Conservation (phyloP, 352 stramenopile genomes). For the Phytophthora boehmeriae region DNA sequence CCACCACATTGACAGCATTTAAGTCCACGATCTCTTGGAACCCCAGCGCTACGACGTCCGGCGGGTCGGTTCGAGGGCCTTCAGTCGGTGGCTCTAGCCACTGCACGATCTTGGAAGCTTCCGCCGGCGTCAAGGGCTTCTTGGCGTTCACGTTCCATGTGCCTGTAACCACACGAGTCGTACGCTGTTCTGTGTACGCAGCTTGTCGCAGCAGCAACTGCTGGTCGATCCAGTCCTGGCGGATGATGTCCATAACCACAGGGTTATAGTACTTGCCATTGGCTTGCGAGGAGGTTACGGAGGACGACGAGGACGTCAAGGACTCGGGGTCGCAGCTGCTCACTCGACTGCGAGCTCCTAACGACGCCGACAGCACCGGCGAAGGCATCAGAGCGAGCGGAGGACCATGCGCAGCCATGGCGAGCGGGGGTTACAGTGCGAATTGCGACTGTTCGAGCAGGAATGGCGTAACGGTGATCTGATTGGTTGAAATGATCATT, state of each 20-base stretch:
- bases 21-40: slow-evolving; percentile 99
- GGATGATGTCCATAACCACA: slow-evolving; percentile 84
- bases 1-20: slow-evolving; percentile 98
- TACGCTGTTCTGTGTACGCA: slow-evolving; percentile 71
- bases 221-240: slow-evolving; percentile 89
- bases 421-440: slow-evolving; percentile 2
- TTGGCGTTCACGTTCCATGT: slow-evolving; percentile 99
- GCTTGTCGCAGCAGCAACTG: slow-evolving; percentile 64
- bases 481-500: too few species aligned
- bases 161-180: slow-evolving; percentile 71
- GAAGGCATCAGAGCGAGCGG: slow-evolving; percentile 11
- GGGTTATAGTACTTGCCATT: slow-evolving; percentile 84
- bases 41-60: slow-evolving; percentile 75
- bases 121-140: slow-evolving; percentile 84
- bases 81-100: slow-evolving; percentile 60
- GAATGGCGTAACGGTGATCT: too few species aligned
- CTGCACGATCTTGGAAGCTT: slow-evolving; percentile 63
- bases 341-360: slow-evolving; percentile 3
- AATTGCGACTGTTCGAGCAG: neutral
- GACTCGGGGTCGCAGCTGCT: slow-evolving; percentile 21
- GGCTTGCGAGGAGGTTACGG: neutral
- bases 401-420: slow-evolving; percentile 15
- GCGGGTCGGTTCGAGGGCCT: slow-evolving; percentile 16
- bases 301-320: slow-evolving; percentile 10
- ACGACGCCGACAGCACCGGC: slow-evolving; percentile 10